Base-by-base conservation (phyloP, 1,284 basidiomycete genomes). In the Apiotrichum siamense region DNA sequence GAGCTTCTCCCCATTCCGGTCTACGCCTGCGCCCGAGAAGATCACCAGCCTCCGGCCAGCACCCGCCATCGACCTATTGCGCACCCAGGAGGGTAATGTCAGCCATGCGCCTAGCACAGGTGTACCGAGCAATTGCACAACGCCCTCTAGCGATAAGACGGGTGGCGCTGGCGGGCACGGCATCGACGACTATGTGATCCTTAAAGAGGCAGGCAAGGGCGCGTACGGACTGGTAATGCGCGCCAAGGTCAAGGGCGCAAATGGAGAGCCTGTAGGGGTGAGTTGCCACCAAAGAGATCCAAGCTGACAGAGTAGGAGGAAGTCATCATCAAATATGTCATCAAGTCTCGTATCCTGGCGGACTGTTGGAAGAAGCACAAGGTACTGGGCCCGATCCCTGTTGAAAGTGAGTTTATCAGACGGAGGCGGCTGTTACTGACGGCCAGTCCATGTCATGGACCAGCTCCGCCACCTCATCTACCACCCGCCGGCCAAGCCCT, bases 291-390 rank as follows among this genome's bases (percentile, higher is more conserved):
- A 24, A 10, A n/a, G 11, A 13, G 10, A 9, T 23, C 18, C 7
- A 15, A 21, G 9, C 37, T 36, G 24, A 44, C 36, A 20, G 17
- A 7, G 6, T 65, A 79, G 69, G 76, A 79, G 7, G 75, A 78
- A 52, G 76, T 97, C 50, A 85, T 97, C 60, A 92, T 97, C 77
- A 98, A 98, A 70, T 94, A 97, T 72, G 86, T 98, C 66, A 94
- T 97, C 79, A 98, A 98, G 76, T 92, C 89, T 50, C 87, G 93
- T 47, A 98, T 98, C 55, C 80, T 98, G 44, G 96, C 94, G 20
- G 94, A 98, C 75, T 98, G 93, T 70, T 98, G 96, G 96, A 97
- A 97, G 78, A 85, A 87, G 72, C 96, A 98, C 72, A 88, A 89
- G 36, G 83, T 86, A 55, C 82, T 90, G 65, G 96, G 96, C 35